Percentiles rank a stretch among this genome's conserved stretches.
Evolutionary conservation across 768 basidiomycete genomes (phyloP).

Genomic region (Mycena rosella): DNA sequence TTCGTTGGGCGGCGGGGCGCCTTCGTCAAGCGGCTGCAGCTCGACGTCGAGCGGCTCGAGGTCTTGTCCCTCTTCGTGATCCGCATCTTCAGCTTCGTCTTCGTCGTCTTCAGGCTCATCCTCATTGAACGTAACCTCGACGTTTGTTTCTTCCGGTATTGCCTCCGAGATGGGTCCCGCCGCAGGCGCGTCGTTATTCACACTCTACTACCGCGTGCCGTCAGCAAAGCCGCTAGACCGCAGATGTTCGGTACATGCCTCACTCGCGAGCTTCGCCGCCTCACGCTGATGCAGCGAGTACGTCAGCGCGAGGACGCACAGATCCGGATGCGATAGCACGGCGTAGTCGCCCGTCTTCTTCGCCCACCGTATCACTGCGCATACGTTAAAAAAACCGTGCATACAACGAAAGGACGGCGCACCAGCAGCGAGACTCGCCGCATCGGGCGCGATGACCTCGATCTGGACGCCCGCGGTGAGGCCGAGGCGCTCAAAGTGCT

Average conservation of each 20-base stretch:
- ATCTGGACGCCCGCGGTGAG: conserved; percentile 83
- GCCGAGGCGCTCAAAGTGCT: conserved; percentile 86
- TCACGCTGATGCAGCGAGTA: conserved; percentile 73
- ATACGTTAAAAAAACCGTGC: no score
- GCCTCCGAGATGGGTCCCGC: no score
- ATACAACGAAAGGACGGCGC: conserved; percentile 36
- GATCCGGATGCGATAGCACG: conserved; percentile 91
- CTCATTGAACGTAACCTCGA: conserved; percentile 14
- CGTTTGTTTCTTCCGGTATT: no score
- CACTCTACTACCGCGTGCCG: conserved; percentile 44
- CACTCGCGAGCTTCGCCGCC: conserved; percentile 38
- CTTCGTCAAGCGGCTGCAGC: conserved; percentile 51
- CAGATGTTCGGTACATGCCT: conserved; percentile 42
- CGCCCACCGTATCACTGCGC: conserved; percentile 91
- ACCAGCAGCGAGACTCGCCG: conserved; percentile 77
- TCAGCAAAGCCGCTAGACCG: conserved; percentile 25
- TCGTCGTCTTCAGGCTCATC: no score
- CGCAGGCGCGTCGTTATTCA: conserved; percentile 17
- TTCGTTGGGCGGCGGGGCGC: conserved; percentile 12
- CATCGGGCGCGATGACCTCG: conserved; percentile 76
- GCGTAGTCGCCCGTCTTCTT: conserved; percentile 97
- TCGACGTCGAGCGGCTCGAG: conserved; percentile 62
- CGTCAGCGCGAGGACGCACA: conserved; percentile 91
- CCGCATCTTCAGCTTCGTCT: conserved; percentile 23
- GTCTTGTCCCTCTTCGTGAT: conserved; percentile 33